Conservation (phyloP, 202 grass and related monocot genomes). For the Digitaria exilis region DNA sequence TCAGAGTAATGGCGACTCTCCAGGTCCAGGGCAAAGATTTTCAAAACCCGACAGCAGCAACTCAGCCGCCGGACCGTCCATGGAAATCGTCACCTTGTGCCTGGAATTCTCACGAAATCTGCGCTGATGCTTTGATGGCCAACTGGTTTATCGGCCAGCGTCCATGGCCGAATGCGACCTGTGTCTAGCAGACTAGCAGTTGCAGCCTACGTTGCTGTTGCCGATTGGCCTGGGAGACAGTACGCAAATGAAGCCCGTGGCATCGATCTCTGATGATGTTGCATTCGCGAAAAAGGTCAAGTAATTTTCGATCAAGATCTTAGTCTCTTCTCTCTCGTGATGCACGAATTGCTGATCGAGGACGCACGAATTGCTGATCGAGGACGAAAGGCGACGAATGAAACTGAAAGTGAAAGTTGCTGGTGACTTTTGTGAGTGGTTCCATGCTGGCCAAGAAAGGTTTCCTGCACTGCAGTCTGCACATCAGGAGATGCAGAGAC, state of each 20-base stretch:
- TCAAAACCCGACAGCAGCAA: background rate
- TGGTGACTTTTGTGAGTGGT: too few species aligned
- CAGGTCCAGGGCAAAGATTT: background rate
- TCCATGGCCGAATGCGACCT: background rate
- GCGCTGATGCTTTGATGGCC: background rate
- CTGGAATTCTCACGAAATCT: background rate
- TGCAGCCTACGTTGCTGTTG: constrained; percentile 1
- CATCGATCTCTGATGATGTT: constrained; percentile 1
- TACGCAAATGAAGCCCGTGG: background rate
- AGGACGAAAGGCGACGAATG: background rate
- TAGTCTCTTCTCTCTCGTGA: background rate
- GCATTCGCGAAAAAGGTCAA: background rate
- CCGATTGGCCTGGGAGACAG: background rate
- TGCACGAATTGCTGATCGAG: background rate
- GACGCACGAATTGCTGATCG: too few species aligned
- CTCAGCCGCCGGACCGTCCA: background rate
- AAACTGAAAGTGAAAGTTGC: background rate
- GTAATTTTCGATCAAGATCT: background rate
- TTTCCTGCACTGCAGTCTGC: background rate
- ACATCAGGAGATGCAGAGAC: background rate
- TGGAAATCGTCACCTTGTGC: background rate
- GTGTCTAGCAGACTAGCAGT: background rate
- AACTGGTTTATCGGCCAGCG: background rate
- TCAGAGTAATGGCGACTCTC: background rate
- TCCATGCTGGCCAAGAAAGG: background rate